These are phyloP conservation scores for Fusarium sororula DNA, from an alignment of 2,329 filamentous ascomycete species.

Conservation along the genomic window DNA sequence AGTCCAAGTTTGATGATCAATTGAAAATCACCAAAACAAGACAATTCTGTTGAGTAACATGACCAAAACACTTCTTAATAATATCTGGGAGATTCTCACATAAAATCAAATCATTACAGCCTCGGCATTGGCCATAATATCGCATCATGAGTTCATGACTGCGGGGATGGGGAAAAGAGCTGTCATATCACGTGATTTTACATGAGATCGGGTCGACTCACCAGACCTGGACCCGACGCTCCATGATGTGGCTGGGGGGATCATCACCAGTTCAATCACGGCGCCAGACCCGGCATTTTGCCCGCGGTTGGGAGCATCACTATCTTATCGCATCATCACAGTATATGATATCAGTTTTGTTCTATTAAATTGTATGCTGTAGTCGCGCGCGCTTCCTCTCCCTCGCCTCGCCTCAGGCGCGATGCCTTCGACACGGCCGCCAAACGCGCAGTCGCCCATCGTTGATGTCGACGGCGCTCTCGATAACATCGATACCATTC, in stretches of 20 bases:
- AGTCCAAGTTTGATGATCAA: background rate
- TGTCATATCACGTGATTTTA: constrained; percentile 37
- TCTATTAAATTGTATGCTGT: constrained; percentile 25
- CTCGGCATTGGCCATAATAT: background rate
- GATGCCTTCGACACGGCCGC: constrained; percentile 39
- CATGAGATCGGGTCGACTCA: constrained; percentile 30
- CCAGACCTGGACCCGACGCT: constrained; percentile 22
- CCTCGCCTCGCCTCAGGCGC: constrained; percentile 14
- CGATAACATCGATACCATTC: constrained; percentile 38
- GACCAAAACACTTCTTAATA: background rate
- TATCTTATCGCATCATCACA: background rate
- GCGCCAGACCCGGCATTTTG: constrained; percentile 34
- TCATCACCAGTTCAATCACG: constrained; percentile 29
- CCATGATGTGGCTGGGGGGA: constrained; percentile 42
- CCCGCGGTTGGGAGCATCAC: constrained; percentile 33
- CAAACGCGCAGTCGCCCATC: constrained; percentile 32
- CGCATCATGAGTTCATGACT: constrained; percentile 44
- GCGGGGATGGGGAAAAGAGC: constrained; percentile 30
- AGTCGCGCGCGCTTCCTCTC: constrained; percentile 5
- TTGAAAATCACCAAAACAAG: background rate
- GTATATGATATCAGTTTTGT: background rate
- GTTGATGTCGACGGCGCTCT: constrained; percentile 32
- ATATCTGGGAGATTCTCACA: background rate
- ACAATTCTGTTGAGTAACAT: background rate
- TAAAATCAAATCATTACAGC: background rate